Base-by-base conservation (phyloP, 2,329 filamentous ascomycete genomes). In the Stagonosporopsis tanaceti region DNA sequence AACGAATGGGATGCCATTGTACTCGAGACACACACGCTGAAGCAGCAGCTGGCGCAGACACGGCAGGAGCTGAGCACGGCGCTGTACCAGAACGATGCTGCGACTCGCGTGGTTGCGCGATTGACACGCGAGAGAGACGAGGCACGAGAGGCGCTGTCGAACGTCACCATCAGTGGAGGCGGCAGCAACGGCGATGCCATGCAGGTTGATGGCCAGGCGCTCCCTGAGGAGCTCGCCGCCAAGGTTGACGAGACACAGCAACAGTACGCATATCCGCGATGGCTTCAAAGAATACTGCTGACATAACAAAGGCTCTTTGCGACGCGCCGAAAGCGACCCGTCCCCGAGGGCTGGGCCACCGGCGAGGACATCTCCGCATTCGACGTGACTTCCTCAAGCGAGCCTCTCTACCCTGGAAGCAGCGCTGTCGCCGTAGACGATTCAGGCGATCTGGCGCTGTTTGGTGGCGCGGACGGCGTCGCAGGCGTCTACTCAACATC, bases 1-100 rank as follows among this genome's bases (percentile, higher is more conserved):
- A 96, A 96, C 77, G 95, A 99, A 83, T 99, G 95, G 95, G 95
- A 99, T 76, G 89, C 93, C 8, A 81, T 97, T 41, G 92, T 94
- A 12, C 82, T 98, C 34, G 95, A 99, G 80, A 91, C 92, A 47
- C 97, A 93, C 77, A 95, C 92, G 66, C 81, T 98, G 59, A 90
- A 91, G 79, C 91, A 97, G 77, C 92, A 97, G 74, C 83, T 99
- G 61, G 85, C 89, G 48, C 91, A 96, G 75, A 96, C 93, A 39
- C 85, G 94, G 64, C 93, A 97, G 79, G 95, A 99, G 81, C 86
- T 99, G 54, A 92, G 92, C 54, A 95, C 92, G 1, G 92, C 95
- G 0, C 84, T 99, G 24, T 99, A 99, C 79, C 94, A 98, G 79
- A 92, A 98, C 69, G 95, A 99, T 82, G 94, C 95, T 2, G 95